Conservation (phyloP, 225 moss, liverwort and hornwort species). For the Asterella californica region DNA sequence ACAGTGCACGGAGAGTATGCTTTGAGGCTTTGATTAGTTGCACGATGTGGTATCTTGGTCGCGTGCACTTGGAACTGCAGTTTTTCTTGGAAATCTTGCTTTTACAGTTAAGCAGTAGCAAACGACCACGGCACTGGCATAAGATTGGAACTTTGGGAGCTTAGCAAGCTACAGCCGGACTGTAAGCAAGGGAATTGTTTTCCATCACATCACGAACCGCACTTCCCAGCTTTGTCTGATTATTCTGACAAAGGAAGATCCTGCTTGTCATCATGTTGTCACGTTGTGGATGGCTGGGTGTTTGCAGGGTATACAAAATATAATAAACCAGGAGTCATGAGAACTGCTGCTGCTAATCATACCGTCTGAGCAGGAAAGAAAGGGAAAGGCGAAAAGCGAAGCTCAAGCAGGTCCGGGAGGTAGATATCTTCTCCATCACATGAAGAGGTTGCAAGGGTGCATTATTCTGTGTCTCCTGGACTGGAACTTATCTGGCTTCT, state of each 20-base stretch:
- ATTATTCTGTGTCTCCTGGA: too few species aligned
- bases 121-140: not conserved
- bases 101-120: not conserved
- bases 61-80: not conserved
- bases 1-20: not conserved
- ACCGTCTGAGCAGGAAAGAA: conserved; percentile 7
- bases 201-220: not conserved
- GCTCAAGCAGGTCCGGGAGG: not conserved
- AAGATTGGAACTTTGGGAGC: not conserved
- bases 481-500: too few species aligned
- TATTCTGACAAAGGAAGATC: not conserved
- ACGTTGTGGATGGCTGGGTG: not conserved
- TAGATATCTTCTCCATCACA: not conserved
- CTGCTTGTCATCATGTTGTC: not conserved
- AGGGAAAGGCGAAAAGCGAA: not conserved
- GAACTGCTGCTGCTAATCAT: not conserved
- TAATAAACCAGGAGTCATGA: not conserved
- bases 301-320: not conserved
- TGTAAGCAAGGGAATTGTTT: not conserved
- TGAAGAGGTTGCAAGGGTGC: not conserved
- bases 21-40: not conserved
- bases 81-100: too few species aligned
- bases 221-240: not conserved
- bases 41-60: not conserved
- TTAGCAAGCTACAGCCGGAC: not conserved